Percentiles rank a stretch among this genome's conserved stretches.
phyloP scores from a whole-genome alignment of 108 stramenopile species.

The Cyclotella sp. region DNA sequence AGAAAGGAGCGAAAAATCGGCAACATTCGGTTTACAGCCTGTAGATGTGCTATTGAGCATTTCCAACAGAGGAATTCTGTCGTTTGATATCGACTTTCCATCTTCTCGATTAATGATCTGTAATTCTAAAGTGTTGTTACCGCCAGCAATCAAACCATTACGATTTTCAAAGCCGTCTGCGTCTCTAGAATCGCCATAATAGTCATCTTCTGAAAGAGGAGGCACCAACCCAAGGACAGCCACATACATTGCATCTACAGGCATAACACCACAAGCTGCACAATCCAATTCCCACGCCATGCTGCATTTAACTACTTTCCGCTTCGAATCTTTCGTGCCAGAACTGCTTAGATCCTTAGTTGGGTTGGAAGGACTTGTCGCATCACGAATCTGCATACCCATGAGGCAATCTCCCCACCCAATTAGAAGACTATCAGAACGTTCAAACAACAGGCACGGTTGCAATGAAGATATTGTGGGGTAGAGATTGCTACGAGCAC shows the following conservation, averaged over 20 bases:
- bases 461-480: constrained; percentile 57
- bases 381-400: constrained; percentile 59
- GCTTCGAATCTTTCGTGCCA: constrained; percentile 10
- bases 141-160: constrained; percentile 22
- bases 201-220: constrained; percentile 40
- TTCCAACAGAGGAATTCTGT: constrained; percentile 30
- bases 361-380: background rate
- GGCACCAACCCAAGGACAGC: constrained; percentile 76
- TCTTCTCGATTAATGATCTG: constrained; percentile 71
- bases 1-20: constrained; percentile 59
- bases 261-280: constrained; percentile 77
- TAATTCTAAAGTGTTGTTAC: constrained; percentile 68
- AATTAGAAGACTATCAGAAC: constrained; percentile 60
- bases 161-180: constrained; percentile 4
- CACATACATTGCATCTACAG: constrained; percentile 75
- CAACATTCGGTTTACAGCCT: constrained; percentile 20
- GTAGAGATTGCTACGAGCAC: constrained; percentile 74
- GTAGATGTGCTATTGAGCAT: background rate
- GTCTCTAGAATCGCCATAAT: constrained; percentile 5
- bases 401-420: constrained; percentile 91
- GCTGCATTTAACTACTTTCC: constrained; percentile 62
- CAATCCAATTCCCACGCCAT: constrained; percentile 93
- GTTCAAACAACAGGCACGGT: constrained; percentile 72
- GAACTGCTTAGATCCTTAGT: constrained; percentile 3
- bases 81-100: constrained; percentile 54